Base-by-base conservation (phyloP, 441 rosid species). In the California macrophylla region DNA sequence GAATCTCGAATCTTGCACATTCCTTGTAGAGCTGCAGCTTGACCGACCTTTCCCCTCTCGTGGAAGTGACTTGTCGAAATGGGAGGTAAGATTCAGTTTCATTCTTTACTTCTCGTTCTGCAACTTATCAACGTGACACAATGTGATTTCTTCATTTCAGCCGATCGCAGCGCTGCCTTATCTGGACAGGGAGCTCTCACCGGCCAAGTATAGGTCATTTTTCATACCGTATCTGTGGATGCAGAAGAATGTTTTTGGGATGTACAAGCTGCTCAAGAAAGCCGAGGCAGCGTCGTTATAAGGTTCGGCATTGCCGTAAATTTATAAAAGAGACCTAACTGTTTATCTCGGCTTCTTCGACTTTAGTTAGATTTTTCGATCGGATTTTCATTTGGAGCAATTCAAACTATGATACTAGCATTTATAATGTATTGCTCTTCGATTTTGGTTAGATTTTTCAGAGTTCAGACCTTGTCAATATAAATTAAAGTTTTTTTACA, bases 121-220 rank as follows among this genome's bases (percentile, higher is more conserved):
- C 30, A 28, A 28, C 3, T 28, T 16, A 5, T 15, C 21, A 47
- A 15, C 6, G 52, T 16, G 0, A 15, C 56, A 0, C 21, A 3
- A n/a, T 50, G 40, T 45, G 36, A 30, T 8, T 13, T 20, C 12
- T 64, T 28, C 32, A 21, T 20, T 79, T 45, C 90, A 93, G 98
- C 72, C 89, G 0, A 80, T 88, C 30, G 93, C 93, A 29, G 98
- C 89, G 30, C 69, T 85, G 68, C 97, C 89, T 8, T 91, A 86
- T 72, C 82, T 93, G 75, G 97, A 93, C 83, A 82, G 96, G 82
- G 91, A 87, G 86, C 86, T 88, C 64, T 93, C 97, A 2, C 97
- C 93, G 34, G 84, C 98, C 9, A 66, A 80, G 72, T 85, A 91
- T 69, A 79, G 96, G 25, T 93, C 96, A 13, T 91, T 93, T 77